A percentile compares a stretch with the other conserved stretches of the same genome.
These are phyloP conservation scores for Prunus persica DNA, from an alignment of 306 rosid species.

Conservation along the genomic window DNA sequence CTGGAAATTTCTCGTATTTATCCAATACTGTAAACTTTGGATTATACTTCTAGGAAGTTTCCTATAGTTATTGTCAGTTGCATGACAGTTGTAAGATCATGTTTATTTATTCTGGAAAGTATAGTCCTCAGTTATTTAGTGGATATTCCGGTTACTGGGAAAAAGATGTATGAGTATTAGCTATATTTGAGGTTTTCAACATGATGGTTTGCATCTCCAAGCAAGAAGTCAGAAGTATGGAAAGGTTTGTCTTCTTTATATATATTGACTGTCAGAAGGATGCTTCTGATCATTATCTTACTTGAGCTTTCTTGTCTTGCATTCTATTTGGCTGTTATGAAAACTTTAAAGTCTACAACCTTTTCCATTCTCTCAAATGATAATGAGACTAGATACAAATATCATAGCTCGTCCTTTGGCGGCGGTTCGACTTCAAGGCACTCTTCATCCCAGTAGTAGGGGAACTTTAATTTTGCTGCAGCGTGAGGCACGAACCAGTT, in stretches of 20 bases:
- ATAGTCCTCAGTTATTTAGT: not conserved
- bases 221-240: slow-evolving; percentile 95
- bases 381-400: not conserved
- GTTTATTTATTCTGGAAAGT: not conserved
- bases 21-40: not conserved
- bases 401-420: slow-evolving; percentile 61
- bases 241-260: slow-evolving; percentile 51
- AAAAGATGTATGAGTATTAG: not conserved
- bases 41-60: not conserved
- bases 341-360: not conserved
- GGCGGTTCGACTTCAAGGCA: slow-evolving; percentile 45
- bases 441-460: slow-evolving; percentile 76
- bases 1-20: slow-evolving; percentile 11
- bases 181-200: slow-evolving; percentile 35
- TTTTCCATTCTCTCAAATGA: not conserved
- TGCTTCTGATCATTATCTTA: not conserved
- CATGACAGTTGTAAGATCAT: not conserved
- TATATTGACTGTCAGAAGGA: too few relatives aligned
- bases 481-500: slow-evolving; percentile 91
- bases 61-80: not conserved
- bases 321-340: not conserved
- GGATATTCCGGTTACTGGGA: not conserved
- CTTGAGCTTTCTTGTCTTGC: not conserved
- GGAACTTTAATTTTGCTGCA: slow-evolving; percentile 79
- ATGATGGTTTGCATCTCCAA: slow-evolving; percentile 92